Evolutionary conservation across 83 land plant genomes (phyloP).

Genomic region (Isoetes engelmannii): DNA sequence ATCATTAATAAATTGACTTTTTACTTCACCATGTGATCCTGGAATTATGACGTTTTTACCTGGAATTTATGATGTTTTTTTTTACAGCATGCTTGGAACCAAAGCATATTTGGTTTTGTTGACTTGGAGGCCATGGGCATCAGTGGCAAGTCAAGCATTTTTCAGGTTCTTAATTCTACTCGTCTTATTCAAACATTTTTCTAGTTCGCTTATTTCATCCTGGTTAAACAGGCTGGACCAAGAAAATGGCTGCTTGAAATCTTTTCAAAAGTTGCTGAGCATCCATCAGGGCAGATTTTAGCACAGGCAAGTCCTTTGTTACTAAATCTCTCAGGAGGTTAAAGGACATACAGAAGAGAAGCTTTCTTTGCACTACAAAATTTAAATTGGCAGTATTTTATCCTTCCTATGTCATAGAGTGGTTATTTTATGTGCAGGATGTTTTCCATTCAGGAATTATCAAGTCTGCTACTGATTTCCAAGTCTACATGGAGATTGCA

Average conservation of each 20-base stretch:
- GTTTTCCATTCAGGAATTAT: slow-evolving; percentile 72
- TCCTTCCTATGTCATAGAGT: neutral
- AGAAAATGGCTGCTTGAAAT: slow-evolving; percentile 67
- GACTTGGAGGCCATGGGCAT: slow-evolving; percentile 97
- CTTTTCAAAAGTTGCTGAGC: slow-evolving; percentile 59
- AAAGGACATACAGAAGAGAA: too few relatives aligned
- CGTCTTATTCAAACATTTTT: neutral
- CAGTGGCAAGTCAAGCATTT: slow-evolving; percentile 75
- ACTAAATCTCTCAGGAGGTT: too few relatives aligned
- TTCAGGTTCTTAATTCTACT: slow-evolving; percentile 51
- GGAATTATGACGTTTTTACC: neutral
- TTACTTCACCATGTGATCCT: too few relatives aligned
- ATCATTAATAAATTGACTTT: neutral
- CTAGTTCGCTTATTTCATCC: neutral
- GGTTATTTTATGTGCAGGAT: slow-evolving; percentile 49
- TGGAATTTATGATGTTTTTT: neutral
- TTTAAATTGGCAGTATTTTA: too few relatives aligned
- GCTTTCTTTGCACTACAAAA: too few relatives aligned
- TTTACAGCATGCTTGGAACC: slow-evolving; percentile 87
- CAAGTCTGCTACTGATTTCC: slow-evolving; percentile 93
- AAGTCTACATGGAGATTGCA: slow-evolving; percentile 72
- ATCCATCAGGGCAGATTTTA: slow-evolving; percentile 66
- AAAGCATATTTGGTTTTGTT: slow-evolving; percentile 50
- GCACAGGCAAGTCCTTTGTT: slow-evolving; percentile 46
- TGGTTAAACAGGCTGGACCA: slow-evolving; percentile 56